Conservation (phyloP, 2,329 filamentous ascomycete genomes). For the Fusarium sp. region DNA sequence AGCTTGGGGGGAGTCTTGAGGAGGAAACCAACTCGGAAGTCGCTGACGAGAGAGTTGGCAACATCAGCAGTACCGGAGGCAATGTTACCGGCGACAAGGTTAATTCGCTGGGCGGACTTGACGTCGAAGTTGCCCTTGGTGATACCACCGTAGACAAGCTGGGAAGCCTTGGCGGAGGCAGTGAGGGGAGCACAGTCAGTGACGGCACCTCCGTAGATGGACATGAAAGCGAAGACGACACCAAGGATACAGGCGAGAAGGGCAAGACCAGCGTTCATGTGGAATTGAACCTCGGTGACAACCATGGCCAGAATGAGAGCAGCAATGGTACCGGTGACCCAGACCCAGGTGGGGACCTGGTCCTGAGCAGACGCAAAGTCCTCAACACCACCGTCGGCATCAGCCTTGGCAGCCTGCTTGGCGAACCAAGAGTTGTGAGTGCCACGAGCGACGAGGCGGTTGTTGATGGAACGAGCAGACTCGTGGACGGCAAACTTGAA, state of each 20-base stretch:
- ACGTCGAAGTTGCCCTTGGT: slow-evolving; percentile 65
- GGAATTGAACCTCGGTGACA: slow-evolving; percentile 62
- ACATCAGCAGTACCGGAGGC: slow-evolving; percentile 68
- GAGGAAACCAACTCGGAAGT: slow-evolving; percentile 76
- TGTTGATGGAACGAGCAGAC: slow-evolving; percentile 48
- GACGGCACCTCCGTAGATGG: slow-evolving; percentile 62
- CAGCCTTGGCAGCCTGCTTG: slow-evolving; percentile 52
- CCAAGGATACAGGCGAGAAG: slow-evolving; percentile 67
- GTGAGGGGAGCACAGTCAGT: slow-evolving; percentile 71
- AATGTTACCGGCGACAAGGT: slow-evolving; percentile 71
- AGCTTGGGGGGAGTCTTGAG: slow-evolving; percentile 72
- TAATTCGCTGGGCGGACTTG: slow-evolving; percentile 69
- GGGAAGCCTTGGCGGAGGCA: slow-evolving; percentile 74
- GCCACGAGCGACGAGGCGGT: slow-evolving; percentile 48
- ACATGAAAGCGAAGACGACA: slow-evolving; percentile 69
- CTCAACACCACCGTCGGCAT: slow-evolving; percentile 50
- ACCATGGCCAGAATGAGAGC: slow-evolving; percentile 66
- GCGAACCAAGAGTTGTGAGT: slow-evolving; percentile 51
- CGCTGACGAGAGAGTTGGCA: slow-evolving; percentile 65
- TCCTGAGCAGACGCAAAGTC: slow-evolving; percentile 57
- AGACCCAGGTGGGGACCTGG: slow-evolving; percentile 66
- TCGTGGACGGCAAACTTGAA: slow-evolving; percentile 51
- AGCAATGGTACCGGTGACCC: slow-evolving; percentile 58
- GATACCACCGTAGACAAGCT: slow-evolving; percentile 74
- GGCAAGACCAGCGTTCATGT: slow-evolving; percentile 68